Percentiles rank a stretch among this genome's conserved stretches.
Conservation (phyloP, 2,329 filamentous ascomycete genomes). For the Hysterium pulicare region DNA sequence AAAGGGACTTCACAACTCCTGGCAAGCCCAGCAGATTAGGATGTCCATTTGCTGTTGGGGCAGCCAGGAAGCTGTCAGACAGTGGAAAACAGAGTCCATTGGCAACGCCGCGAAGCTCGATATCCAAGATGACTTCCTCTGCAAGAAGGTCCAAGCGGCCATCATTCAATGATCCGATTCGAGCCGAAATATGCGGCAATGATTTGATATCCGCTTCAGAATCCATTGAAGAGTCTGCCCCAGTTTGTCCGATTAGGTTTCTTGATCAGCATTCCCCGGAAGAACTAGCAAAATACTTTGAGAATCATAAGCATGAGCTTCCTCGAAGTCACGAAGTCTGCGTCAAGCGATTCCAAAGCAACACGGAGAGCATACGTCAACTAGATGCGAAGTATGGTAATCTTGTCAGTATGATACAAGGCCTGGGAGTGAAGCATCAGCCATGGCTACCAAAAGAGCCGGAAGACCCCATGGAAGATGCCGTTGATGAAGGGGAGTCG, state of each 20-base stretch:
- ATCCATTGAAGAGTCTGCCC: constrained; percentile 35
- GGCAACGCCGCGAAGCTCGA: constrained; percentile 40
- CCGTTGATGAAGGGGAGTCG: constrained; percentile 41
- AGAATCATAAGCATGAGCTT: constrained; percentile 92
- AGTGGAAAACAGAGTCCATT: constrained; percentile 45
- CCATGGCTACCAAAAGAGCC: constrained; percentile 69
- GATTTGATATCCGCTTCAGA: constrained; percentile 49
- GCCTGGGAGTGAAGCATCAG: constrained; percentile 81
- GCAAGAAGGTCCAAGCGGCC: constrained; percentile 38
- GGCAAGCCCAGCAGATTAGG: constrained; percentile 75
- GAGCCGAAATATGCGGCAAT: constrained; percentile 40
- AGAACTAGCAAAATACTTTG: constrained; percentile 89
- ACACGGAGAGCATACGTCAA: constrained; percentile 79
- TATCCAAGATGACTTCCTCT: constrained; percentile 34
- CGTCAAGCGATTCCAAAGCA: constrained; percentile 82
- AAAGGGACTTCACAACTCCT: constrained; percentile 86
- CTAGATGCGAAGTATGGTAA: constrained; percentile 93
- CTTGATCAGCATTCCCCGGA: constrained; percentile 89
- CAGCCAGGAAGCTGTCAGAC: constrained; percentile 40
- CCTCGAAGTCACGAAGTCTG: constrained; percentile 92
- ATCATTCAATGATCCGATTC: constrained; percentile 42
- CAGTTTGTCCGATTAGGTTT: constrained; percentile 88
- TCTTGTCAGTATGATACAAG: constrained; percentile 90
- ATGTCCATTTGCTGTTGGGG: constrained; percentile 70
- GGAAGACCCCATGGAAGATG: constrained; percentile 47